Base-by-base conservation (phyloP, 139 green algal species). In the Volvox reticuliferus region DNA sequence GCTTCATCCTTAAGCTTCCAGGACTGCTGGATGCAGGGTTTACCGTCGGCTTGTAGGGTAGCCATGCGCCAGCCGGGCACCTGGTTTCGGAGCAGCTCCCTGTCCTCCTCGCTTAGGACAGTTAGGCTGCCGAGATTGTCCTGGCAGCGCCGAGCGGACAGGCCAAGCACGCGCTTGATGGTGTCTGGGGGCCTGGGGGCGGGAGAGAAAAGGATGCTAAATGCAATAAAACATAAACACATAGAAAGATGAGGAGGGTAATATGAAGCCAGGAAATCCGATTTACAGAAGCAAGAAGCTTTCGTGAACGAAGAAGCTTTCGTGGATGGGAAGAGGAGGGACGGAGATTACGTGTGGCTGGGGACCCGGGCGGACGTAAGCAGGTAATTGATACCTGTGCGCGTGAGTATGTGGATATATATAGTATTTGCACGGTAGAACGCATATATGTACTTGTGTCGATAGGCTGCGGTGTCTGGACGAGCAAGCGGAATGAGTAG, bases 51-150 rank as follows among this genome's bases (percentile, higher is more conserved):
- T 16, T 20, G 76, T 9, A 82, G 86, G 19, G 84, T 91, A 0
- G 32, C 79, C 24, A 98, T 61, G 12, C 80, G 62, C 96, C 96
- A 98, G 55, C 96, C 96, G 3, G 95, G 92, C 50, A 96, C 92
- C 91, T 96, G 94, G 36, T 96, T 92, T 37, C 94, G 93, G 33
- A 95, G 55, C 18, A 91, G 86, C 77, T 96, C 85, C 13, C 77
- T 35, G 32, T 91, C 75, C 22, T 77, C 79, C 44, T 93, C 89
- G 19, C 87, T 80, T 77, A 97, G 89, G 30, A 93, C 33, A 35
- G 73, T 28, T 2, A 90, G 50, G 26, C 68, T 75, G 71, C 71
- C 85, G 0, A 93, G 81, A 68, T 94, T 96, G 81, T 92, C 92
- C 75, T 94, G 96, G 90, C 89, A 94, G 28, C 87, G 61, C 50